A percentile compares a stretch with the other conserved stretches of the same genome.
Evolutionary conservation across 768 basidiomycete species (phyloP).

Genomic region (Panaeolus papilionaceus): DNA sequence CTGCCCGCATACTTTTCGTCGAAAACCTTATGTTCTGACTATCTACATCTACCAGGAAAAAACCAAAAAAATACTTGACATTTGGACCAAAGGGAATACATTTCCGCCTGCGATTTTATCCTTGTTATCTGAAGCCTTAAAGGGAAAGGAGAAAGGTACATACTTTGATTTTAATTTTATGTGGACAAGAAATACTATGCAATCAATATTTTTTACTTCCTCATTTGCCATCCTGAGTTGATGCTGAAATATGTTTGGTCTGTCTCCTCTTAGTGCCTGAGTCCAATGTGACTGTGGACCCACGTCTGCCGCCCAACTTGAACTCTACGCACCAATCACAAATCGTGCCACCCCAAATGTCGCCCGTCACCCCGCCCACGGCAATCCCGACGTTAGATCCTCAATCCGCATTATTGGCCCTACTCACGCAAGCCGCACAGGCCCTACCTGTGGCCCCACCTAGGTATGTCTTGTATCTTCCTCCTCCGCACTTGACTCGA

Average conservation of each 20-base stretch:
- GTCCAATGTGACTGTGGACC: conserved; percentile 46
- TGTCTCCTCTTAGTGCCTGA: conserved; percentile 68
- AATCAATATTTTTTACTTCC: conserved; percentile 61
- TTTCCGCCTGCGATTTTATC: conserved; percentile 82
- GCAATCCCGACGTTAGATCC: conserved; percentile 46
- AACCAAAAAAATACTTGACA: conserved; percentile 95
- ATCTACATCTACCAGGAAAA: conserved; percentile 79
- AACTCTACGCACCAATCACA: conserved; percentile 31
- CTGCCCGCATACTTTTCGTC: background rate
- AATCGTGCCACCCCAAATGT: conserved; percentile 33
- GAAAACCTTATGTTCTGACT: conserved; percentile 43
- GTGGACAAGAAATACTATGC: conserved; percentile 84
- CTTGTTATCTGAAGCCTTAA: conserved; percentile 73
- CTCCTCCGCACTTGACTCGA: background rate
- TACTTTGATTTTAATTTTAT: conserved; percentile 64
- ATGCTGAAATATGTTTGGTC: conserved; percentile 73
- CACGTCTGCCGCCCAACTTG: conserved; percentile 39
- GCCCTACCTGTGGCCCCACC: conserved; percentile 33
- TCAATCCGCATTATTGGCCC: conserved; percentile 70
- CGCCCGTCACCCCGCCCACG: conserved; percentile 30
- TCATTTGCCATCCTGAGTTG: conserved; percentile 48
- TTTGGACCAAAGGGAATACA: conserved; percentile 92
- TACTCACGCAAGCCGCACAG: conserved; percentile 71
- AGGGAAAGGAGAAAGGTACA: conserved; percentile 86
- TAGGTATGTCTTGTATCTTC: conserved; percentile 42